A percentile compares a stretch with the other conserved stretches of the same genome.
Evolutionary conservation across 768 basidiomycete species (phyloP).

Genomic region (Rhizopogon sp.): DNA sequence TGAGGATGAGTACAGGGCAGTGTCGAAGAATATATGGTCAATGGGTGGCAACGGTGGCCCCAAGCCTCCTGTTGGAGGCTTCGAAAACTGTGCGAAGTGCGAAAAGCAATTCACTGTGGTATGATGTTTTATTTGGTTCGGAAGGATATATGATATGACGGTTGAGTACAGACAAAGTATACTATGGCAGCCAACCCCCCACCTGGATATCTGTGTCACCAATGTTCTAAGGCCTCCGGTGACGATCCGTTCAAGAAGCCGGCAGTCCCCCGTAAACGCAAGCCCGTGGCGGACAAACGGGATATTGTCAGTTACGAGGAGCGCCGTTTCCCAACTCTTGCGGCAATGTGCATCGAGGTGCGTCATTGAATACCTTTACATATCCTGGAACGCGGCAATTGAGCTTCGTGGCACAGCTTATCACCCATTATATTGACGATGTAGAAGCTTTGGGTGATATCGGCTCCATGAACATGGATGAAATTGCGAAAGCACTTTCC

Average conservation of each 20-base stretch:
- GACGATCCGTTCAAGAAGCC: conserved; percentile 85
- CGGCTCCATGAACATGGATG: conserved; percentile 77
- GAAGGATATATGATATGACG: neutral
- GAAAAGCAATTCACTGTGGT: conserved; percentile 86
- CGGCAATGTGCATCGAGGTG: conserved; percentile 79
- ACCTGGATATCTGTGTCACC: conserved; percentile 79
- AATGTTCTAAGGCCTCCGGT: conserved; percentile 75
- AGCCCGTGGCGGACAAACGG: conserved; percentile 59
- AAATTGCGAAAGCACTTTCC: conserved; percentile 76
- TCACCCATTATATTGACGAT: conserved; percentile 83
- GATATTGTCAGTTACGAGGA: conserved; percentile 68
- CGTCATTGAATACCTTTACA: neutral
- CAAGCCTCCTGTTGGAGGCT: conserved; percentile 72
- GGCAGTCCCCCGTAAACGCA: conserved; percentile 54
- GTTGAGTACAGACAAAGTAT: conserved; percentile 65
- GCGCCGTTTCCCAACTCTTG: conserved; percentile 62
- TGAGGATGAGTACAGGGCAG: conserved; percentile 63
- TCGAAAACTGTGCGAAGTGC: conserved; percentile 79
- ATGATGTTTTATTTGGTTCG: conserved; percentile 1
- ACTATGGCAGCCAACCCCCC: conserved; percentile 69
- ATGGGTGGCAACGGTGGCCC: conserved; percentile 23
- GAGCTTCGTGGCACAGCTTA: conserved; percentile 44
- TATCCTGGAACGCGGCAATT: neutral
- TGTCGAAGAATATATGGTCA: conserved; percentile 46
- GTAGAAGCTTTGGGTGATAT: conserved; percentile 89